These are phyloP conservation scores for Penicillium paneum DNA, from an alignment of 2,329 filamentous ascomycete species.

Conservation along the genomic window DNA sequence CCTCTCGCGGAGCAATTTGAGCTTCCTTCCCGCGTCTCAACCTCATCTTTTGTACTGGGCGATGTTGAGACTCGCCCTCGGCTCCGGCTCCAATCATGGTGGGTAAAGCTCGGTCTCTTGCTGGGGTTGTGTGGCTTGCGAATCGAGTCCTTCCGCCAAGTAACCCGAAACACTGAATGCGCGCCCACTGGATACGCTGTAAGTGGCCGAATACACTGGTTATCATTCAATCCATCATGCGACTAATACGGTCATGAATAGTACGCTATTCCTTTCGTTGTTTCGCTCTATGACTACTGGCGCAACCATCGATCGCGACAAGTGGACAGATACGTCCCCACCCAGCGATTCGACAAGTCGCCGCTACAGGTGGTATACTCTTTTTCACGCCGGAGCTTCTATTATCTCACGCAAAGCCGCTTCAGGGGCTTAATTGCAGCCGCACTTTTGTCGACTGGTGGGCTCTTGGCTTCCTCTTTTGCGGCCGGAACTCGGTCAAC, in stretches of 20 bases:
- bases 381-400: conserved; percentile 32
- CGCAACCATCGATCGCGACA: conserved; percentile 28
- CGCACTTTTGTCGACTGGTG: conserved; percentile 38
- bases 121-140: conserved; percentile 11
- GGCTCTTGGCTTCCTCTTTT: conserved; percentile 36
- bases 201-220: conserved; percentile 14
- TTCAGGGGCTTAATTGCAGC: conserved; percentile 41
- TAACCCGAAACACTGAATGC: conserved; percentile 46
- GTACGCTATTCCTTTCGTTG: conserved; percentile 41
- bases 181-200: conserved; percentile 35
- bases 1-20: conserved; percentile 30
- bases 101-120: conserved; percentile 13
- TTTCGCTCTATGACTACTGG: conserved; percentile 44
- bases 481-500: conserved; percentile 42
- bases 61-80: conserved; percentile 5
- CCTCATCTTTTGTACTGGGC: conserved; percentile 10
- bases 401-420: conserved; percentile 32
- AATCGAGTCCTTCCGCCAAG: conserved; percentile 38
- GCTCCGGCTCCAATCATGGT: conserved; percentile 10
- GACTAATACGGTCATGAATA: conserved; percentile 21
- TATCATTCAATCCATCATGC: not conserved
- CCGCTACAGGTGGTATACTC: conserved; percentile 17
- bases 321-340: conserved; percentile 22
- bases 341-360: conserved; percentile 17
- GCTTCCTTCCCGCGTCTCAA: conserved; percentile 18